A percentile compares a stretch with the other conserved stretches of the same genome.
Evolutionary conservation across 2,329 filamentous ascomycete species (phyloP).

Genomic region (Aspergillus sojae): DNA sequence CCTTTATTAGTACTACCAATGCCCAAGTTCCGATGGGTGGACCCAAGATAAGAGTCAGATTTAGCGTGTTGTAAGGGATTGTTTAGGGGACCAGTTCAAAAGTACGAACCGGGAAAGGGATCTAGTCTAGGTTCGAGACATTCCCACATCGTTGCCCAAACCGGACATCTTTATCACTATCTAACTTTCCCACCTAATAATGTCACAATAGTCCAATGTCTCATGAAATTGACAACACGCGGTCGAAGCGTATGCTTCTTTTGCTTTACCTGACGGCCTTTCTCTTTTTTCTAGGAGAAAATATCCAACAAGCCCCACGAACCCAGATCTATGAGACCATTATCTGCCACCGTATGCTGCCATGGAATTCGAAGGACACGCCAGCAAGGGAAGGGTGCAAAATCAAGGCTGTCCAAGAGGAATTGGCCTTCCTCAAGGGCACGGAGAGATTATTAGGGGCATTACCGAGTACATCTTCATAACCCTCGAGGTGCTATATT

Average conservation of each 20-base stretch:
- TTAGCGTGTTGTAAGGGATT: no score
- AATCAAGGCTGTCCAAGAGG: background rate
- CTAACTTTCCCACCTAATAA: background rate
- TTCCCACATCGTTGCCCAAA: background rate
- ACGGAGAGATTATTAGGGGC: background rate
- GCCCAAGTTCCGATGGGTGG: no score
- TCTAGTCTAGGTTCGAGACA: no score
- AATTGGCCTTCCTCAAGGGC: background rate
- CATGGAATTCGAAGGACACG: background rate
- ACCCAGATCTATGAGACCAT: slow-evolving; percentile 5
- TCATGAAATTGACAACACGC: background rate
- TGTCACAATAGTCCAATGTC: background rate
- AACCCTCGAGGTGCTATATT: background rate
- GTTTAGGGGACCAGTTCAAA: background rate
- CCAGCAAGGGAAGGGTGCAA: background rate
- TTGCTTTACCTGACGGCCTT: background rate
- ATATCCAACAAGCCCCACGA: slow-evolving; percentile 2
- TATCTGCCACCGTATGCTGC: slow-evolving; percentile 1
- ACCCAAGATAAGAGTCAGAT: no score
- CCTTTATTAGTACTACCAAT: no score
- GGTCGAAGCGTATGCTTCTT: background rate
- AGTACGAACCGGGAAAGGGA: background rate
- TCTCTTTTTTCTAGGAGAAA: background rate
- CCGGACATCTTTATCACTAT: background rate
- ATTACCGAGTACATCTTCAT: background rate